Conservation (phyloP, 768 basidiomycete genomes). For the Cystobasidium ongulense region DNA sequence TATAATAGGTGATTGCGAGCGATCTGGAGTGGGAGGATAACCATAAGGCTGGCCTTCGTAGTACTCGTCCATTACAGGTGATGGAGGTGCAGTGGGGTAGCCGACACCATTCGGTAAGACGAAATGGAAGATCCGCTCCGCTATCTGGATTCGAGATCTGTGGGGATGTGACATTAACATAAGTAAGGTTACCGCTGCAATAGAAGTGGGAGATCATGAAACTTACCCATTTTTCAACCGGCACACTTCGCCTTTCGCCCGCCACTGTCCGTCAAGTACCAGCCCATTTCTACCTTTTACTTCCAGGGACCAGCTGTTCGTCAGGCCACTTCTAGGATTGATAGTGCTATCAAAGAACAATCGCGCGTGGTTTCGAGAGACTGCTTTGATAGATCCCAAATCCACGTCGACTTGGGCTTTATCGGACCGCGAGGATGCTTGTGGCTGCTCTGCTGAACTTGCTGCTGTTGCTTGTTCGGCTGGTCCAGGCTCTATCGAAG, state of each 20-base stretch:
- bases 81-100: conserved; percentile 12
- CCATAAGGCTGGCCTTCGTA: neutral
- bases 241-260: conserved; percentile 75
- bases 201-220: too few species aligned
- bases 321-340: conserved; percentile 15
- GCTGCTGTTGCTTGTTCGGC: neutral
- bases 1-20: conserved; percentile 14
- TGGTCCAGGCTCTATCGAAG: too few species aligned
- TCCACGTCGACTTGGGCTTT: conserved; percentile 51
- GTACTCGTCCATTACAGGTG: conserved; percentile 28
- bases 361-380: conserved; percentile 91
- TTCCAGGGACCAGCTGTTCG: conserved; percentile 72
- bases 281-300: conserved; percentile 96
- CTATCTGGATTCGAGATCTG: conserved; percentile 89
- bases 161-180: neutral
- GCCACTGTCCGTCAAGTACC: conserved; percentile 97
- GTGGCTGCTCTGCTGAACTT: neutral
- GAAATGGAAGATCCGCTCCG: conserved; percentile 92
- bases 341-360: conserved; percentile 76
- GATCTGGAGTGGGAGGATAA: conserved; percentile 4
- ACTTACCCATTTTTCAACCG: conserved; percentile 71
- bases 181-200: too few species aligned
- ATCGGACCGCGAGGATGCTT: neutral
- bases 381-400: conserved; percentile 90
- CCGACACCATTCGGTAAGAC: conserved; percentile 57